Evolutionary conservation across 176 grass and related monocot genomes (phyloP).

Genomic region (Juncus inflexus): DNA sequence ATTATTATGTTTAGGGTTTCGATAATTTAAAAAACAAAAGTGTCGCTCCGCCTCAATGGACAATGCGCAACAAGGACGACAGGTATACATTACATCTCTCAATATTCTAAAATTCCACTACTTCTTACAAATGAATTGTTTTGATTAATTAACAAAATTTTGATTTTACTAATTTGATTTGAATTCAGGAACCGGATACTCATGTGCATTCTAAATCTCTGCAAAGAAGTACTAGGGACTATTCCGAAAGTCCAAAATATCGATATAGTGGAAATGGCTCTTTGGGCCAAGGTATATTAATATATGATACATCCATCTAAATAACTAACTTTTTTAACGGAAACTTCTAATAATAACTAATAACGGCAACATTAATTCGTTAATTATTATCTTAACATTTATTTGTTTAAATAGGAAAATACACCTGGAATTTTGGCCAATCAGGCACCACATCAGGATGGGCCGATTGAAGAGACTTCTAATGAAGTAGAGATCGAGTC

Average conservation of each 20-base stretch:
- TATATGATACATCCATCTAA: background rate
- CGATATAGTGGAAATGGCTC: conserved; percentile 95
- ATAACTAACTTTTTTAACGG: background rate
- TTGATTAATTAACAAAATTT: background rate
- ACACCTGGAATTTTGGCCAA: conserved; percentile 37
- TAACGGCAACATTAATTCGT: background rate
- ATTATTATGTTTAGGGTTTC: conserved; percentile 47
- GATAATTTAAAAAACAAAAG: conserved; percentile 88
- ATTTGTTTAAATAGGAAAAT: conserved; percentile 48
- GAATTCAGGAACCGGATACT: conserved; percentile 66
- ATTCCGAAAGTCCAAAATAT: conserved; percentile 82
- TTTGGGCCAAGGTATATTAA: conserved; percentile 84
- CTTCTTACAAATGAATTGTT: background rate
- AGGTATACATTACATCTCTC: conserved; percentile 35
- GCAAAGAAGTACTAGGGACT: conserved; percentile 66
- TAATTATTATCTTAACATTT: background rate
- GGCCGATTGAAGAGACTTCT: conserved; percentile 39
- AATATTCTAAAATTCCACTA: conserved; percentile 3
- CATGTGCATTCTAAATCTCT: conserved; percentile 72
- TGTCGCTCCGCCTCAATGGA: conserved; percentile 84
- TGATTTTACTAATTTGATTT: too few species aligned
- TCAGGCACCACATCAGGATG: conserved; percentile 41
- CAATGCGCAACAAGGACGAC: conserved; percentile 91
- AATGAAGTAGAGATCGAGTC: conserved; percentile 38
- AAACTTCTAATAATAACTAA: background rate